A percentile compares a stretch with the other conserved stretches of the same genome.
phyloP scores from a whole-genome alignment of 2,329 filamentous ascomycete species.

The Metarhizium anisopliae region DNA sequence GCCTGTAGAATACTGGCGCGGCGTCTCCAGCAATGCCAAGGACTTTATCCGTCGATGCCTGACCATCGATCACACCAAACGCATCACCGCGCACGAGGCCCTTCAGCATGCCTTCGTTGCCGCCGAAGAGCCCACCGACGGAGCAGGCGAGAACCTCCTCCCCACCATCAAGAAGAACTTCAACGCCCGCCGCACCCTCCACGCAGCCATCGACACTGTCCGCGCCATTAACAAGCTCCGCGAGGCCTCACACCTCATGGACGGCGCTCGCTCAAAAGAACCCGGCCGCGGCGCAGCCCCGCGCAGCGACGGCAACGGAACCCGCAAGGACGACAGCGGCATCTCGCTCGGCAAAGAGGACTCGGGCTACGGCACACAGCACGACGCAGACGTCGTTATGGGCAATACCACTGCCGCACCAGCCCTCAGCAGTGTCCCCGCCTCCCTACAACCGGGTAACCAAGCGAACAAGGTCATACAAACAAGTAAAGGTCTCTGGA shows the following conservation, averaged over 20 bases:
- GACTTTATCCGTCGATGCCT: constrained; percentile 90
- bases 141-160: constrained; percentile 50
- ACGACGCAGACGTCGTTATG: constrained; percentile 31
- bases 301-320: constrained; percentile 8
- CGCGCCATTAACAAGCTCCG: constrained; percentile 63
- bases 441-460: constrained; percentile 45
- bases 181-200: constrained; percentile 58
- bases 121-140: constrained; percentile 38
- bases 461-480: constrained; percentile 50
- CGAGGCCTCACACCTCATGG: constrained; percentile 50
- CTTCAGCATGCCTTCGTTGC: constrained; percentile 58
- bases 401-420: constrained; percentile 38
- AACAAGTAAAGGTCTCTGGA: constrained; percentile 57
- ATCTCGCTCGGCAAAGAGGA: constrained; percentile 33
- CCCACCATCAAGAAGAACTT: constrained; percentile 68
- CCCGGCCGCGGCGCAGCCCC: constrained; percentile 29
- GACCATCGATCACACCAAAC: constrained; percentile 76
- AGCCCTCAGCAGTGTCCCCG: constrained; percentile 29
- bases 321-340: constrained; percentile 36
- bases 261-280: constrained; percentile 46
- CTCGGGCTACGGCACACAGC: constrained; percentile 40
- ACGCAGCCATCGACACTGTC: constrained; percentile 63
- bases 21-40: constrained; percentile 75
- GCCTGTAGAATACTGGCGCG: constrained; percentile 91
- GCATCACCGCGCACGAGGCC: constrained; percentile 84